phyloP scores from a whole-genome alignment of 2,329 filamentous ascomycete species.

The Cryphonectria japonica region DNA sequence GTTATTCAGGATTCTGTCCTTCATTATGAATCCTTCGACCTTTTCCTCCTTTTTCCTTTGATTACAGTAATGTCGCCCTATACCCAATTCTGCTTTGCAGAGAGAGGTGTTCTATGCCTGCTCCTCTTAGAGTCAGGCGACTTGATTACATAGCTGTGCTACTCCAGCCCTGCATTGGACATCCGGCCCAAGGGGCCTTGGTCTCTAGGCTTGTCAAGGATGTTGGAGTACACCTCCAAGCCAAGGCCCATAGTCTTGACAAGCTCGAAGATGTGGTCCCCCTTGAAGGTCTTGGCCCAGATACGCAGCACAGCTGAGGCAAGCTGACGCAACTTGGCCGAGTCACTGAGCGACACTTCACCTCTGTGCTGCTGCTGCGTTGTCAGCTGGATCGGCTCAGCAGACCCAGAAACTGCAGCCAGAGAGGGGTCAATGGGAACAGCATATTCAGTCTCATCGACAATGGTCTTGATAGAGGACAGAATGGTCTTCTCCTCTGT shows the following conservation, averaged over 20 bases:
- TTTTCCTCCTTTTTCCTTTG: no score
- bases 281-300: constrained; percentile 66
- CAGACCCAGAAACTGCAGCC: constrained; percentile 43
- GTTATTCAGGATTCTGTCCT: background rate
- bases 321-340: constrained; percentile 57
- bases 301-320: constrained; percentile 62
- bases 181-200: constrained; percentile 48
- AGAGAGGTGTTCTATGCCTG: background rate
- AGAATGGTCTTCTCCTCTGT: constrained; percentile 59
- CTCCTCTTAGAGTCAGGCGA: no score
- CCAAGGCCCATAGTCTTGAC: constrained; percentile 61
- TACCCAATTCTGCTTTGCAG: background rate
- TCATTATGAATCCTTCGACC: background rate
- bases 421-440: constrained; percentile 62
- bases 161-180: constrained; percentile 20
- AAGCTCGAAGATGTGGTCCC: constrained; percentile 63
- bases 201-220: constrained; percentile 59
- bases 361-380: constrained; percentile 42
- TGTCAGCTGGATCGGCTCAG: background rate
- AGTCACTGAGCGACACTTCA: constrained; percentile 52
- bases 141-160: background rate
- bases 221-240: constrained; percentile 60
- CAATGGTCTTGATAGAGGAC: constrained; percentile 60
- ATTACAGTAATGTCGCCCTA: background rate
- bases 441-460: constrained; percentile 66